Conservation (phyloP, 805 yeast species). For the Suhomyces vadensis region DNA sequence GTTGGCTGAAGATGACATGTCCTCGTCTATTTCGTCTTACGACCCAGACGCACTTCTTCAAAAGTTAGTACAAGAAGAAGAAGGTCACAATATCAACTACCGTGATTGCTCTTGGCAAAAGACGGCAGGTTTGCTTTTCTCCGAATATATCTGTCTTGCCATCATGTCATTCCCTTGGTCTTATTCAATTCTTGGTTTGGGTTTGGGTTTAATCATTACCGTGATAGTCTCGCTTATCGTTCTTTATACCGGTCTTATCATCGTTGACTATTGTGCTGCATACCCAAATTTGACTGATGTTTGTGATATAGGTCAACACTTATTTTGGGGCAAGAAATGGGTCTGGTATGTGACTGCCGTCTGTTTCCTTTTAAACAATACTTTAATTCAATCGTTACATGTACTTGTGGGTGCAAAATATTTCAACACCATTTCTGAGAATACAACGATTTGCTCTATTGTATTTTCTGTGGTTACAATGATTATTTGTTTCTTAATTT, state of each 20-base stretch:
- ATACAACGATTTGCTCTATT: conserved; percentile 52
- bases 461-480: conserved; percentile 52
- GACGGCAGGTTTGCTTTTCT: conserved; percentile 59
- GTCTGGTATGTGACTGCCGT: conserved; percentile 61
- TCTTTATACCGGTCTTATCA: conserved; percentile 55
- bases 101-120: conserved; percentile 57
- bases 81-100: conserved; percentile 41
- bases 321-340: conserved; percentile 50
- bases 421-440: conserved; percentile 52
- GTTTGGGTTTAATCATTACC: conserved; percentile 58
- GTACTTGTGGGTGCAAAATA: conserved; percentile 61
- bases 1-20: neutral
- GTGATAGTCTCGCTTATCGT: conserved; percentile 51
- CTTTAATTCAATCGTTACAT: conserved; percentile 59
- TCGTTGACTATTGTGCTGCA: conserved; percentile 54
- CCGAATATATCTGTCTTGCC: conserved; percentile 63
- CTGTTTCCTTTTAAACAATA: conserved; percentile 55
- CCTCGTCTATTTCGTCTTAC: neutral
- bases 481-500: conserved; percentile 49
- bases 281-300: conserved; percentile 54
- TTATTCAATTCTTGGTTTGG: conserved; percentile 57
- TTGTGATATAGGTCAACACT: conserved; percentile 60
- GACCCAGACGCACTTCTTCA: conserved; percentile 17
- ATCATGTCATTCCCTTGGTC: conserved; percentile 70
- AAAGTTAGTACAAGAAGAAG: conserved; percentile 16